These are phyloP conservation scores for Ceratocystis papillata DNA, from an alignment of 2,329 filamentous ascomycete species.

Conservation along the genomic window DNA sequence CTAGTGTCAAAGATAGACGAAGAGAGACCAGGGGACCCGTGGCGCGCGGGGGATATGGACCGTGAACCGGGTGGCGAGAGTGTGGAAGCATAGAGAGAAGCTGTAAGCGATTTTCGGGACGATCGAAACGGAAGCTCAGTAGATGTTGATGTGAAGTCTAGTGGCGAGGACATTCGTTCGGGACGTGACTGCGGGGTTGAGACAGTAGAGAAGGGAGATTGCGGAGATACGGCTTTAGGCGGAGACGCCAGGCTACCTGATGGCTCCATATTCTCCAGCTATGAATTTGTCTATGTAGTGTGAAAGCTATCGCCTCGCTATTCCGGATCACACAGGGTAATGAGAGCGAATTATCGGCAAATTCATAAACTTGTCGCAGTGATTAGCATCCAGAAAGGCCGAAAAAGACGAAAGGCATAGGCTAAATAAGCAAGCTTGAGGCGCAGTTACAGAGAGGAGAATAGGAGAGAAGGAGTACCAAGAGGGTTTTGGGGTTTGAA, in stretches of 20 bases:
- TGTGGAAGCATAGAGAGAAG: conserved; percentile 53
- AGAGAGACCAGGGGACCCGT: conserved; percentile 44
- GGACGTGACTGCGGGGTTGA: conserved; percentile 45
- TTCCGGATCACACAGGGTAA: background rate
- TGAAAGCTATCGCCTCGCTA: background rate
- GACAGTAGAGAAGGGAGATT: conserved; percentile 56
- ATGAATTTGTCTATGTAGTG: background rate
- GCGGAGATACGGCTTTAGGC: conserved; percentile 48
- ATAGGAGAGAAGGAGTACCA: background rate
- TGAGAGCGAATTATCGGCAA: background rate
- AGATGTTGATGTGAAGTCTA: conserved; percentile 19
- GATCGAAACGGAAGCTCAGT: conserved; percentile 20
- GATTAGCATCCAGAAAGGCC: background rate
- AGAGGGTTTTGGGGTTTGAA: background rate
- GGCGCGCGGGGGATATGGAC: conserved; percentile 54
- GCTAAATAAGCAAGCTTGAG: background rate
- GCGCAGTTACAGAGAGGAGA: background rate
- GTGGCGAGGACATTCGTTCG: conserved; percentile 22
- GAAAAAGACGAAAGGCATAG: background rate
- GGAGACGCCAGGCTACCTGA: conserved; percentile 49
- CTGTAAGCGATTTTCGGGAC: conserved; percentile 44
- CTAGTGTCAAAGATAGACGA: conserved; percentile 47
- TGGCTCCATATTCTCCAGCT: background rate
- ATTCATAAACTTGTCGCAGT: conserved; percentile 4
- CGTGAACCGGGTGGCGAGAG: conserved; percentile 58